Evolutionary conservation across 73 alveolate species (phyloP).

Genomic region (Uronychia binucleata): DNA sequence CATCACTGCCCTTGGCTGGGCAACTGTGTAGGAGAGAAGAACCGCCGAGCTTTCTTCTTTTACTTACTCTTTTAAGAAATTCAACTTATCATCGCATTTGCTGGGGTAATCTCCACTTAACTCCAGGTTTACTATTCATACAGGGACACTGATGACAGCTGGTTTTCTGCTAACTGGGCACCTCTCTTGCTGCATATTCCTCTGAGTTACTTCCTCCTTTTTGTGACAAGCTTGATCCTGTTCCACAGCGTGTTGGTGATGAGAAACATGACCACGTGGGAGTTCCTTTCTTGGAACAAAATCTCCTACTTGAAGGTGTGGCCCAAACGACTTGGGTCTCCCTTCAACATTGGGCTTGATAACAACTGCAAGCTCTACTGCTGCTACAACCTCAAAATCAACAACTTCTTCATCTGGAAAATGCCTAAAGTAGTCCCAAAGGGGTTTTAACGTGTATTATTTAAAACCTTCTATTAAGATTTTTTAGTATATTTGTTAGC

Average conservation of each 20-base stretch:
- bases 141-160: not conserved
- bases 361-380: slow-evolving; percentile 30
- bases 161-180: slow-evolving; percentile 12
- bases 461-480: too few species aligned
- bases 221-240: slow-evolving; percentile 29
- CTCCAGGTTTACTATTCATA: not conserved
- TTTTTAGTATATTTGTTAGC: not conserved
- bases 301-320: slow-evolving; percentile 58
- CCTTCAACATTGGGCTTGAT: slow-evolving; percentile 40
- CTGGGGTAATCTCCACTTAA: not conserved
- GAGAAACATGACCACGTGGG: slow-evolving; percentile 71
- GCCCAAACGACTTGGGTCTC: slow-evolving; percentile 52
- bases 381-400: slow-evolving; percentile 22
- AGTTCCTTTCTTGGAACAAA: slow-evolving; percentile 67
- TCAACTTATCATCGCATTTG: not conserved
- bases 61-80: slow-evolving; percentile 3
- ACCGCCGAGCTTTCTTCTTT: slow-evolving; percentile 22
- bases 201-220: slow-evolving; percentile 10
- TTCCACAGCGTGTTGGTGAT: slow-evolving; percentile 35
- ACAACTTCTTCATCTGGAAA: slow-evolving; percentile 46
- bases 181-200: slow-evolving; percentile 8
- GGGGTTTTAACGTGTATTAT: not conserved
- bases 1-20: slow-evolving; percentile 86
- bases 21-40: slow-evolving; percentile 76
- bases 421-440: slow-evolving; percentile 38